A percentile compares a stretch with the other conserved stretches of the same genome.
Conservation (phyloP, 495 filamentous ascomycete genomes). For the Cetradonia linearis region DNA sequence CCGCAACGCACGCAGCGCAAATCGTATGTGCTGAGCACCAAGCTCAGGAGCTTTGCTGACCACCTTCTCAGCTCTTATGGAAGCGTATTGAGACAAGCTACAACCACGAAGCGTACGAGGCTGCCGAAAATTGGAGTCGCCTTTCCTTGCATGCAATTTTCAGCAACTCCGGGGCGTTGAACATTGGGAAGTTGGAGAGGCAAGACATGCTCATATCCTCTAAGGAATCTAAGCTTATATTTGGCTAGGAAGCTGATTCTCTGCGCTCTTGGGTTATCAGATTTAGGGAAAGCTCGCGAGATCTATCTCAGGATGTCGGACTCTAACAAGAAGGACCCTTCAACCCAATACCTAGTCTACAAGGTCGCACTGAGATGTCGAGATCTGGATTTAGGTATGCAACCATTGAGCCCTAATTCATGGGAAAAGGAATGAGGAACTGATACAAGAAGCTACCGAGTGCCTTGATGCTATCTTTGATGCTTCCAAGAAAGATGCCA, state of each 20-base stretch:
- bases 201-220: slow-evolving; percentile 27
- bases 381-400: slow-evolving; percentile 45
- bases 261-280: slow-evolving; percentile 50
- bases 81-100: slow-evolving; percentile 55
- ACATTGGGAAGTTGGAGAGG: slow-evolving; percentile 60
- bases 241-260: slow-evolving; percentile 54
- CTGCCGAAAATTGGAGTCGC: slow-evolving; percentile 60
- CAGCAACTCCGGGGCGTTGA: slow-evolving; percentile 48
- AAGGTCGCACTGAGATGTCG: slow-evolving; percentile 55
- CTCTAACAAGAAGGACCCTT: slow-evolving; percentile 43
- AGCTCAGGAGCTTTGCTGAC: slow-evolving; percentile 1
- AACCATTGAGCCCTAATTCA: neutral
- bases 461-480: slow-evolving; percentile 46
- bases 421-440: neutral
- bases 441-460: slow-evolving; percentile 35
- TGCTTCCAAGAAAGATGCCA: slow-evolving; percentile 40
- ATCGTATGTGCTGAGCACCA: slow-evolving; percentile 40
- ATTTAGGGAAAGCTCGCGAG: slow-evolving; percentile 41
- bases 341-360: slow-evolving; percentile 63
- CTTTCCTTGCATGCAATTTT: slow-evolving; percentile 59
- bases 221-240: slow-evolving; percentile 19
- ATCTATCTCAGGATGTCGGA: slow-evolving; percentile 53
- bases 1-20: slow-evolving; percentile 59
- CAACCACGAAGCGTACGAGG: slow-evolving; percentile 40
- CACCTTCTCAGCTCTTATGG: slow-evolving; percentile 55